Conservation (phyloP, 495 filamentous ascomycete species). For the Clavariopsis aquatica region DNA sequence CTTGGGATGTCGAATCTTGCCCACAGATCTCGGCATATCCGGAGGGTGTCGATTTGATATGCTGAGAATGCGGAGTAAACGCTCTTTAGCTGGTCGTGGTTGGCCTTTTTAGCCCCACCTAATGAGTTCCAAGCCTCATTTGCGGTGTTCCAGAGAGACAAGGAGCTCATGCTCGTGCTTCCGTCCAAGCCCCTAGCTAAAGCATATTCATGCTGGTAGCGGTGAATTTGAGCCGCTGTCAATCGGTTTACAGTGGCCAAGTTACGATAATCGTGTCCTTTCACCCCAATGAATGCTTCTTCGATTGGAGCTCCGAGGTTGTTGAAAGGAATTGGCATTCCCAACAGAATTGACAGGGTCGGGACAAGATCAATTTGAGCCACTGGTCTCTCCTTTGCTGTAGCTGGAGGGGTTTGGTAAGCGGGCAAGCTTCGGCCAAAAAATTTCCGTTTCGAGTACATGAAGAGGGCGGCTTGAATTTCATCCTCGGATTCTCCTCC, state of each 20-base stretch:
- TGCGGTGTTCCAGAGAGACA: conserved; percentile 60
- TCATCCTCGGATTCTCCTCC: conserved; percentile 96
- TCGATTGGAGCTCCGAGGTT: conserved; percentile 94
- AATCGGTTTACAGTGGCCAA: conserved; percentile 73
- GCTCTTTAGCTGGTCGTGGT: conserved; percentile 42
- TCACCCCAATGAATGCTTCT: conserved; percentile 78
- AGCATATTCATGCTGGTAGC: conserved; percentile 75
- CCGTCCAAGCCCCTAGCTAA: conserved; percentile 63
- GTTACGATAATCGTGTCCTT: conserved; percentile 69
- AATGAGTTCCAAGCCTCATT: conserved; percentile 49
- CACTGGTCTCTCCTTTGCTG: conserved; percentile 77
- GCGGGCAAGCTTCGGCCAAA: conserved; percentile 76
- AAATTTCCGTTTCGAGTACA: conserved; percentile 83
- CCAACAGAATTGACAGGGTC: conserved; percentile 81
- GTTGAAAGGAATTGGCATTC: conserved; percentile 93
- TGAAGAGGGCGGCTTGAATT: conserved; percentile 92
- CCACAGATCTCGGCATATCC: conserved; percentile 83
- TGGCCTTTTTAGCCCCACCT: conserved; percentile 45
- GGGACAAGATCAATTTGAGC: conserved; percentile 96
- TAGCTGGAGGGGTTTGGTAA: conserved; percentile 63
- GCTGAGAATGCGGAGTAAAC: conserved; percentile 63
- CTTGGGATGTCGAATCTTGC: conserved; percentile 82
- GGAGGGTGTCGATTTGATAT: conserved; percentile 77
- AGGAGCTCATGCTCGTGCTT: conserved; percentile 55
- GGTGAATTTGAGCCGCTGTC: conserved; percentile 81